Evolutionary conservation across 2,329 filamentous ascomycete genomes (phyloP).

Genomic region (Pseudonectria buxi): DNA sequence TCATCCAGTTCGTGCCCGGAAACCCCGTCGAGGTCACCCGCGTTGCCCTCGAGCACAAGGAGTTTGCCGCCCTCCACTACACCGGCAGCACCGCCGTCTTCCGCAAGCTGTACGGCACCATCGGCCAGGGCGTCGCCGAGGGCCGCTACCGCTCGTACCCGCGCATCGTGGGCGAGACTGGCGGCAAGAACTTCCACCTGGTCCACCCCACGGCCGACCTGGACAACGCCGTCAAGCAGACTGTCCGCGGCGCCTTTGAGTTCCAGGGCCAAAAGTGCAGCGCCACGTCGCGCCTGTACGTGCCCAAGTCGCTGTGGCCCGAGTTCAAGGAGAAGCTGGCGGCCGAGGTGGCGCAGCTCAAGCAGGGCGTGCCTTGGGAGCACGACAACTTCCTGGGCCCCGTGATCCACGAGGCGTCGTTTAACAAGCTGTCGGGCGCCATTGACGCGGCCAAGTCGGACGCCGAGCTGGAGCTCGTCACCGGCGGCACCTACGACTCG

Average conservation of each 20-base stretch:
- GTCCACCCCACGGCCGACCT: conserved; percentile 72
- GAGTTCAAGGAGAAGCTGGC: conserved; percentile 62
- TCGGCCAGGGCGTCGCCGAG: conserved; percentile 72
- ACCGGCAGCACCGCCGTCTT: conserved; percentile 91
- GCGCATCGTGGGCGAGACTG: conserved; percentile 83
- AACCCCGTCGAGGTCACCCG: conserved; percentile 79
- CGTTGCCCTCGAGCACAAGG: conserved; percentile 64
- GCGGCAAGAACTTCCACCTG: conserved; percentile 90
- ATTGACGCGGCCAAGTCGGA: conserved; percentile 79
- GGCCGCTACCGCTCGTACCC: conserved; percentile 81
- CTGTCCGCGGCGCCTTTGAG: conserved; percentile 81
- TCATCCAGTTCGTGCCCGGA: conserved; percentile 90
- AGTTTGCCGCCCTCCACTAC: conserved; percentile 91
- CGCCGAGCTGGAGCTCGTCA: conserved; percentile 62
- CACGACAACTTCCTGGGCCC: conserved; percentile 79
- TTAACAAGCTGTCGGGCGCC: conserved; percentile 69
- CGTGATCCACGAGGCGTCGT: conserved; percentile 75
- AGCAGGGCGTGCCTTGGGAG: conserved; percentile 61
- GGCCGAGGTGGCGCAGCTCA: conserved; percentile 62
- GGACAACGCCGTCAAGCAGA: conserved; percentile 72
- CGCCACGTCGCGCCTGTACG: conserved; percentile 73
- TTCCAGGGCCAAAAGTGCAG: conserved; percentile 91
- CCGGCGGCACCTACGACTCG: conserved; percentile 70
- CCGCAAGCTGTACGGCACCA: conserved; percentile 79
- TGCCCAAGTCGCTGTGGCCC: conserved; percentile 68